Evolutionary conservation across 2,329 filamentous ascomycete species (phyloP).

Genomic region (Scedosporium dehoogii): DNA sequence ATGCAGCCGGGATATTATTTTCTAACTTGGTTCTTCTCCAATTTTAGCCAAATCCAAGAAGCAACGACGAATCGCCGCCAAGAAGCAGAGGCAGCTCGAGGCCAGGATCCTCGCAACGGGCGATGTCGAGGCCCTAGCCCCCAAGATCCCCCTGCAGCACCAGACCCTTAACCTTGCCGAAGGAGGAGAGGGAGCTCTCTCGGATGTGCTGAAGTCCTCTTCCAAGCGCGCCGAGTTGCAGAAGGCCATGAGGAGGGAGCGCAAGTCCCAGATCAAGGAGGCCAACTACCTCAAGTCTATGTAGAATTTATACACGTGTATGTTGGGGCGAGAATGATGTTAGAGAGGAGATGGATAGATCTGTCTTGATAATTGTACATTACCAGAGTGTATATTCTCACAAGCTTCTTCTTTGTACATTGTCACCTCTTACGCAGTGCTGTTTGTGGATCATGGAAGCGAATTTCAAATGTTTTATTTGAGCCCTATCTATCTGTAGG

Average conservation of each 20-base stretch:
- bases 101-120: slow-evolving; percentile 51
- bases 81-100: slow-evolving; percentile 47
- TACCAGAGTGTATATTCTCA: background rate
- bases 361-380: background rate
- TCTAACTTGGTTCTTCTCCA: background rate
- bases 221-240: slow-evolving; percentile 52
- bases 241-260: slow-evolving; percentile 63
- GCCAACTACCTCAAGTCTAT: slow-evolving; percentile 76
- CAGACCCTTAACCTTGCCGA: slow-evolving; percentile 67
- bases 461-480: background rate
- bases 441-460: background rate
- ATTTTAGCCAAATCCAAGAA: slow-evolving; percentile 71
- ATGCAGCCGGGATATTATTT: no score
- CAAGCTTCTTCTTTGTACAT: no score
- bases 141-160: slow-evolving; percentile 65
- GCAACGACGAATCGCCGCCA: slow-evolving; percentile 62
- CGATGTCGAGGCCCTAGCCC: slow-evolving; percentile 53
- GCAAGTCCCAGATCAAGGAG: slow-evolving; percentile 73
- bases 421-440: background rate
- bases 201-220: slow-evolving; percentile 36
- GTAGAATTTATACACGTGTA: slow-evolving; percentile 28
- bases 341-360: background rate
- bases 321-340: background rate
- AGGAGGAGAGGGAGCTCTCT: slow-evolving; percentile 29
- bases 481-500: no score